Percentiles rank a stretch among this genome's conserved stretches.
phyloP scores from a whole-genome alignment of 2,329 filamentous ascomycete genomes.

The Penicillium digitatum region DNA sequence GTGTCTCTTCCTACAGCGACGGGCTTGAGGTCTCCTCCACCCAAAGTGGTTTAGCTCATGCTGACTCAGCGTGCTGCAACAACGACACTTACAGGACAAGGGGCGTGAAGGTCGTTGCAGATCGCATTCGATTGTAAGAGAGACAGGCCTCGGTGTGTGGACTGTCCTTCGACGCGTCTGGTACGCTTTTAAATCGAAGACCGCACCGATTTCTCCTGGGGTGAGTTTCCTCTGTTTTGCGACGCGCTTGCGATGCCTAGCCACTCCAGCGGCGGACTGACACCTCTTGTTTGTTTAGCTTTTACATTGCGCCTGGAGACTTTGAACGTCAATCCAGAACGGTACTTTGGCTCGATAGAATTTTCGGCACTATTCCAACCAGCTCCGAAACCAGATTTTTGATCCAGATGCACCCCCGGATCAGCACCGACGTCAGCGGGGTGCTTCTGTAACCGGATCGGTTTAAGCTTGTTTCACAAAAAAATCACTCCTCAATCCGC shows the following conservation, averaged over 20 bases:
- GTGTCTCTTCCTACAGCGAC: slow-evolving; percentile 12
- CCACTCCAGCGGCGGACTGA: slow-evolving; percentile 15
- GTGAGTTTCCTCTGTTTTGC: slow-evolving; percentile 16
- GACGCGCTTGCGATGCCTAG: slow-evolving; percentile 19
- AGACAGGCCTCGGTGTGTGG: slow-evolving; percentile 13
- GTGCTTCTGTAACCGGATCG: slow-evolving; percentile 30
- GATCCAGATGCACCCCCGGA: slow-evolving; percentile 24
- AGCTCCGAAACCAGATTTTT: slow-evolving; percentile 1
- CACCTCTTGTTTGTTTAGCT: slow-evolving; percentile 18
- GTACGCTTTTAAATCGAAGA: slow-evolving; percentile 15
- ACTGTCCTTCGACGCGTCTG: slow-evolving; percentile 28
- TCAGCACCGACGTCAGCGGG: slow-evolving; percentile 26
- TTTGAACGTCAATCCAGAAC: neutral
- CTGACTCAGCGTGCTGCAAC: slow-evolving; percentile 38
- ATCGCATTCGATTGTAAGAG: slow-evolving; percentile 32
- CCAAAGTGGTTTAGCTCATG: slow-evolving; percentile 32
- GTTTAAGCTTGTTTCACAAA: slow-evolving; percentile 18
- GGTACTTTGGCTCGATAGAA: neutral
- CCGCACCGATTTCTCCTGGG: slow-evolving; percentile 3
- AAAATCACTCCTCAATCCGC: slow-evolving; percentile 5
- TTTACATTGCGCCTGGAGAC: slow-evolving; percentile 12
- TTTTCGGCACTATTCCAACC: neutral
- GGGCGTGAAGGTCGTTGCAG: slow-evolving; percentile 28
- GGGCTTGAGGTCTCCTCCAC: slow-evolving; percentile 28
- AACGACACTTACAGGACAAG: slow-evolving; percentile 37